Evolutionary conservation across 371 early-diverging fungal species (phyloP).

Genomic region (Mucor mucedo): DNA sequence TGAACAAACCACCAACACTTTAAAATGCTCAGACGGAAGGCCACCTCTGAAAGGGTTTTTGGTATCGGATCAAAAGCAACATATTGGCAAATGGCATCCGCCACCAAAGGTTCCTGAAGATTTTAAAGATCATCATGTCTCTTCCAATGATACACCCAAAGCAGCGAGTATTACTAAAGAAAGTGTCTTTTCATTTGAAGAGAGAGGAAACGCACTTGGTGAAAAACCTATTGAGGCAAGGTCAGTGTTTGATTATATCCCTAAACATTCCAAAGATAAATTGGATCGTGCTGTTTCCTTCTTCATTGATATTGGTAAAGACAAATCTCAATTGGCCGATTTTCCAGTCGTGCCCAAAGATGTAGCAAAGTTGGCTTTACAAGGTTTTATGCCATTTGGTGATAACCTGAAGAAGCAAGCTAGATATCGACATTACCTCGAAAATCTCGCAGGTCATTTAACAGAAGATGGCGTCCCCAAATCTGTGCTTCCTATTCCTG

Average conservation of each 20-base stretch:
- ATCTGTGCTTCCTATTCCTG: constrained; percentile 44
- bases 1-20: constrained; percentile 1
- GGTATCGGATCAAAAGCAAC: constrained; percentile 40
- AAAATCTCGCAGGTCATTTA: constrained; percentile 64
- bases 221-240: constrained; percentile 74
- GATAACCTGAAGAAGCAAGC: constrained; percentile 75
- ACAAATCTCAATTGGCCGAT: constrained; percentile 41
- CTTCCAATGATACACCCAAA: constrained; percentile 2
- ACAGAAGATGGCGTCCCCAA: constrained; percentile 38
- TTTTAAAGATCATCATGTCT: constrained; percentile 55
- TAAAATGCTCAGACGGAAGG: constrained; percentile 61
- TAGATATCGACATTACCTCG: constrained; percentile 77
- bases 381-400: constrained; percentile 89
- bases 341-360: constrained; percentile 66
- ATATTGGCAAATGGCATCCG: constrained; percentile 61
- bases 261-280: constrained; percentile 67
- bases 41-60: constrained; percentile 63
- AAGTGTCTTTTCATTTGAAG: constrained; percentile 60
- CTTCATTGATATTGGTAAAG: constrained; percentile 31
- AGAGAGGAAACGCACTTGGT: constrained; percentile 70
- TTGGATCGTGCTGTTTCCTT: constrained; percentile 62
- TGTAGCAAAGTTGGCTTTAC: constrained; percentile 73
- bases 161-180: constrained; percentile 13
- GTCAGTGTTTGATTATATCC: constrained; percentile 79
- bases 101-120: constrained; percentile 64